Conservation (phyloP, 106 monocot species). For the Phalaenopsis aphrodite region DNA sequence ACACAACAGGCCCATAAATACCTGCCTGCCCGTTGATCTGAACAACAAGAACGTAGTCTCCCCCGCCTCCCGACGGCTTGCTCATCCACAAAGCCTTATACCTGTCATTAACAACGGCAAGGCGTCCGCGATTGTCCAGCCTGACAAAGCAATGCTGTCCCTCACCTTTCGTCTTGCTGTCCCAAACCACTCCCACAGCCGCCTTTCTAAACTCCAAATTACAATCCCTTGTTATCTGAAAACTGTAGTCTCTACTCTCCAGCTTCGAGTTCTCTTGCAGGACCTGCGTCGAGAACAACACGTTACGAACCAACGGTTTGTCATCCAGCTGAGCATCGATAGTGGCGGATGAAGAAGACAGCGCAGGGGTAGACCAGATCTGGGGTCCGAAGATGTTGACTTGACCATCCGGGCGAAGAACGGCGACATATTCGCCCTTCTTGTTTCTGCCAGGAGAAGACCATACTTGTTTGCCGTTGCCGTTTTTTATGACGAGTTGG, state of each 20-base stretch:
- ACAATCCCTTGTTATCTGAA: too few species aligned
- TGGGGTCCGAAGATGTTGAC: not conserved
- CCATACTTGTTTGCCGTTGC: not conserved
- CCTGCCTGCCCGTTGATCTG: not conserved
- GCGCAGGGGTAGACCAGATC: constrained; percentile 2
- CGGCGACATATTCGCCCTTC: not conserved
- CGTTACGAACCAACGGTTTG: constrained; percentile 5
- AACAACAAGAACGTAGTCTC: not conserved
- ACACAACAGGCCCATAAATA: not conserved
- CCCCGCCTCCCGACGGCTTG: not conserved
- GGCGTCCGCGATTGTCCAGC: constrained; percentile 14
- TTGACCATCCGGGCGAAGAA: not conserved
- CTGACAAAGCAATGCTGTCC: constrained; percentile 16
- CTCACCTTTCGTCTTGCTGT: not conserved
- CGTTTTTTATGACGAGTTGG: not conserved
- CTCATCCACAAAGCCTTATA: constrained; percentile 7
- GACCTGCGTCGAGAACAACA: constrained; percentile 15
- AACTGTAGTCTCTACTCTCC: constrained; percentile 10
- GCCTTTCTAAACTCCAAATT: too few species aligned
- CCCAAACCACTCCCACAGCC: not conserved
- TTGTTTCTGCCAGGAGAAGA: not conserved
- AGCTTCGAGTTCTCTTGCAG: constrained; percentile 9
- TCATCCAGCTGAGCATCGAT: not conserved
- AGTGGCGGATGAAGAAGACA: not conserved
- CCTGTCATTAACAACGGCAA: constrained; percentile 5